Conservation (phyloP, 2,329 filamentous ascomycete genomes). For the Colletotrichum neosansevieriae region DNA sequence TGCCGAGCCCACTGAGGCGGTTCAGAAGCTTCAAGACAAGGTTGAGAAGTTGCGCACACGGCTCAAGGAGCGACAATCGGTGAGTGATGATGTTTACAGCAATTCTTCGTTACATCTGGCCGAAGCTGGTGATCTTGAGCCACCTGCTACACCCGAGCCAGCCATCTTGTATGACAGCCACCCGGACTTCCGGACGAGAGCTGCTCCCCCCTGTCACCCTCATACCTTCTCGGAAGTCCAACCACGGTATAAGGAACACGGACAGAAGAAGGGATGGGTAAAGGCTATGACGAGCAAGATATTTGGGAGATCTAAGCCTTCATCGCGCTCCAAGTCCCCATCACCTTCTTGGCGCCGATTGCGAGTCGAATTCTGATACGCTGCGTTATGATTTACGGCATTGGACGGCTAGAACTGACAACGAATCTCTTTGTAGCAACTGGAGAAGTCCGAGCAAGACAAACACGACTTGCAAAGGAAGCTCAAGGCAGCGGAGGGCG, state of each 20-base stretch:
- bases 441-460: constrained; percentile 68
- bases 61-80: constrained; percentile 69
- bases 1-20: constrained; percentile 52
- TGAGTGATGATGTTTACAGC: constrained; percentile 53
- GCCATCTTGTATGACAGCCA: constrained; percentile 33
- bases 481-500: constrained; percentile 65
- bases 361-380: neutral
- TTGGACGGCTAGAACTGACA: constrained; percentile 41
- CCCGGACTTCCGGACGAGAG: constrained; percentile 7
- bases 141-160: constrained; percentile 9
- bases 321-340: neutral
- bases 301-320: neutral
- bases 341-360: constrained; percentile 1
- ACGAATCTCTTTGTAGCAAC: constrained; percentile 58
- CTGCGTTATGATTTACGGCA: neutral
- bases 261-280: constrained; percentile 13
- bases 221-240: neutral
- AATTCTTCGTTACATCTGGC: neutral
- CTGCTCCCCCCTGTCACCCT: constrained; percentile 15
- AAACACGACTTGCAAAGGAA: constrained; percentile 67
- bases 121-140: neutral
- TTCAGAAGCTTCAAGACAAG: constrained; percentile 62
- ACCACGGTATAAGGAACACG: neutral
- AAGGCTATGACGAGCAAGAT: constrained; percentile 14
- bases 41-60: constrained; percentile 68